phyloP scores from a whole-genome alignment of 2,329 filamentous ascomycete genomes.

The Orbilia quercus region DNA sequence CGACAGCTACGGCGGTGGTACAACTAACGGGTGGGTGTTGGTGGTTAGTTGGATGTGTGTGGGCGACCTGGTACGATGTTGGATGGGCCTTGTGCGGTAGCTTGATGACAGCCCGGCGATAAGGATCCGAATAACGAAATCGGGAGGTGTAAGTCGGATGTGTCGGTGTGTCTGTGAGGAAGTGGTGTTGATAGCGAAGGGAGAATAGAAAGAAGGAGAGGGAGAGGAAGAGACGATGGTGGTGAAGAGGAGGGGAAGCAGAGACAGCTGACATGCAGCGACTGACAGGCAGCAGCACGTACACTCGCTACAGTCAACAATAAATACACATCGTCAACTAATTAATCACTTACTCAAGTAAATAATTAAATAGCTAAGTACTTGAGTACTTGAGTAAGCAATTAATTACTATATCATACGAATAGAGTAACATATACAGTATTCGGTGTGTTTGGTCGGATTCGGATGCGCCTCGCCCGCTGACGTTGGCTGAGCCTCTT shows the following conservation, averaged over 20 bases:
- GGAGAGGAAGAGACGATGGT: not conserved
- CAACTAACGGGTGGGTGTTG: not conserved
- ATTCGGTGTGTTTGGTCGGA: no score
- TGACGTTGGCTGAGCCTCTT: constrained; percentile 44
- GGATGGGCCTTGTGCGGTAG: not conserved
- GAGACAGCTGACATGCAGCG: not conserved
- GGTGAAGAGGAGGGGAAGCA: not conserved
- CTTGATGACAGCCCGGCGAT: not conserved
- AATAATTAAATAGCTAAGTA: no score
- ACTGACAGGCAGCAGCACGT: not conserved
- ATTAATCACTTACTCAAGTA: no score
- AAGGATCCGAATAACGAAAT: not conserved
- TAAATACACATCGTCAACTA: no score
- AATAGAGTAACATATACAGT: no score
- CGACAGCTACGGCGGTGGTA: no score
- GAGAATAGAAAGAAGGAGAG: not conserved
- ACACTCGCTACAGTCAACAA: not conserved
- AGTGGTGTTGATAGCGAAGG: not conserved
- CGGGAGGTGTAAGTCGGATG: constrained; percentile 1
- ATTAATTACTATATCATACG: no score
- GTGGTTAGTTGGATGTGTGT: not conserved
- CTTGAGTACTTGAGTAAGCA: no score
- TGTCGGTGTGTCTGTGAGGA: not conserved
- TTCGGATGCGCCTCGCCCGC: constrained; percentile 32
- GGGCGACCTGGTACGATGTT: constrained; percentile 9